Evolutionary conservation across 805 yeast species (phyloP).

Genomic region (Grigorovia jiainica): DNA sequence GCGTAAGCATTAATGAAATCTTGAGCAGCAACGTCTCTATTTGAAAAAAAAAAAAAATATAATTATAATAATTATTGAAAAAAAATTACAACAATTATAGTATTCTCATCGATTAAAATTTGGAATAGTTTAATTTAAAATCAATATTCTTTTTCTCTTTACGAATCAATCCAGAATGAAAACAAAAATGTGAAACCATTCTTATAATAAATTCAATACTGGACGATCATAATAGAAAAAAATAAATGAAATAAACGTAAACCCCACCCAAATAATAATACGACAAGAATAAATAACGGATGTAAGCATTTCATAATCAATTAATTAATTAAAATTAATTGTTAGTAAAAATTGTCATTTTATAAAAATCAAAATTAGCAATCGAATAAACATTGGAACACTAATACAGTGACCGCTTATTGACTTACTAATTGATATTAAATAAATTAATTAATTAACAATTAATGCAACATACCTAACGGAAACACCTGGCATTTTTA

Average conservation of each 20-base stretch:
- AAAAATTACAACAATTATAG: neutral
- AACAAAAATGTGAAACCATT: too few species aligned
- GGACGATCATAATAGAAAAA: too few species aligned
- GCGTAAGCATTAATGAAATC: slow-evolving; percentile 99
- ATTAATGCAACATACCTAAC: slow-evolving; percentile 66
- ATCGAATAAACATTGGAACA: neutral
- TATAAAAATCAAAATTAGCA: neutral
- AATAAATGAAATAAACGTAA: too few species aligned
- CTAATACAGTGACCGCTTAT: neutral
- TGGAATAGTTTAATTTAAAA: too few species aligned
- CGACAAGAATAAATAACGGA: too few species aligned
- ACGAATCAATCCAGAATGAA: too few species aligned
- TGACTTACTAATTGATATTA: neutral
- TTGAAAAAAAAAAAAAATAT: slow-evolving; percentile 14
- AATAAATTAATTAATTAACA: neutral
- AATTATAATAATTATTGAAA: slow-evolving; percentile 18
- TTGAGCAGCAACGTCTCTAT: slow-evolving; percentile 99
- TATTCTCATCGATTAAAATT: neutral
- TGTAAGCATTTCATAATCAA: too few species aligned
- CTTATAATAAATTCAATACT: too few species aligned
- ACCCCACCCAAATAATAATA: too few species aligned
- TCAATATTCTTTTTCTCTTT: too few species aligned
- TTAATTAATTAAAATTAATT: neutral
- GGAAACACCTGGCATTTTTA: slow-evolving; percentile 93
- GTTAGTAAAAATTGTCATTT: slow-evolving; percentile 1